phyloP scores from a whole-genome alignment of 2,329 filamentous ascomycete genomes.

The Sporothrix dimorphospora region DNA sequence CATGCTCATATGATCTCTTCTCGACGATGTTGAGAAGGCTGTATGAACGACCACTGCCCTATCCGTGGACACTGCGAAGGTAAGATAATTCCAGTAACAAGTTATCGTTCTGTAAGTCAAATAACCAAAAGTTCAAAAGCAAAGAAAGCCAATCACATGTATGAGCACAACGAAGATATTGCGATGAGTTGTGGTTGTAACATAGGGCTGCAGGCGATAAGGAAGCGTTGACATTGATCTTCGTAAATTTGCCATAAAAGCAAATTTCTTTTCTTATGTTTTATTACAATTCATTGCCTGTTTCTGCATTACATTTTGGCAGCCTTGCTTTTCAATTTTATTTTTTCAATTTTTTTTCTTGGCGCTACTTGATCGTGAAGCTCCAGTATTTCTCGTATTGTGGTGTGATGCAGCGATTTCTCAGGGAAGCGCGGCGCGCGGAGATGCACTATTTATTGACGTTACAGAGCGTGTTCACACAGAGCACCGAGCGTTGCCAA shows the following conservation, averaged over 20 bases:
- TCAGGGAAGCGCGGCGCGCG: not conserved
- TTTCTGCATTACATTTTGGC: not conserved
- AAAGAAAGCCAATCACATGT: no score
- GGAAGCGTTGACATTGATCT: not conserved
- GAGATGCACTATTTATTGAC: not conserved
- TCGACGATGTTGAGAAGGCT: not conserved
- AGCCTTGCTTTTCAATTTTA: no score
- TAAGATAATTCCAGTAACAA: no score
- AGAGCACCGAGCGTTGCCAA: not conserved
- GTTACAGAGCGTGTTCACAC: not conserved
- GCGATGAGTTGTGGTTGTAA: not conserved
- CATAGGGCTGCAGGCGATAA: not conserved
- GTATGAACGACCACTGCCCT: not conserved
- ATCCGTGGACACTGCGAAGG: no score
- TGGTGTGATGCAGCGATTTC: not conserved
- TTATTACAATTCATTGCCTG: no score
- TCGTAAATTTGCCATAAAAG: not conserved
- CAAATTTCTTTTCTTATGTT: not conserved
- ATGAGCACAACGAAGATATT: no score
- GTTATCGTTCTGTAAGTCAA: no score
- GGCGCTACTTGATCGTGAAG: not conserved
- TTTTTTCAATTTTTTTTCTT: no score
- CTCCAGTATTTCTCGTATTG: slow-evolving; percentile 8
- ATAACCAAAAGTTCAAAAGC: no score
- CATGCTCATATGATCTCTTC: no score